Base-by-base conservation (phyloP, 805 yeast species). In the Cyberlindnera veronae region DNA sequence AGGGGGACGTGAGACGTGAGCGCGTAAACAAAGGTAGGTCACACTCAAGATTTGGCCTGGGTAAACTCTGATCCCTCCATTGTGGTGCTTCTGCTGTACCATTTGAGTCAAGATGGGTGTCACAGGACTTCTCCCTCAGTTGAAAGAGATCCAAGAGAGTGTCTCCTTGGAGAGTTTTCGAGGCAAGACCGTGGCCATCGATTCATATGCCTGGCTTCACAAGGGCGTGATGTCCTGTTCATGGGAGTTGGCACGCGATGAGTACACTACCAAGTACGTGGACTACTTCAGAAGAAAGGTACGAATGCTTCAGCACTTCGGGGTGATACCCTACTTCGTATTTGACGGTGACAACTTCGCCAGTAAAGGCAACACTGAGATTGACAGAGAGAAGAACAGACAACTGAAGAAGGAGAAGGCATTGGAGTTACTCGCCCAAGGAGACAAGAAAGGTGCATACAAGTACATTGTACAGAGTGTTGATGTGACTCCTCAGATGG, bases 181-280 rank as follows among this genome's bases (percentile, higher is more conserved):
- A 12, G 96, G 96, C 1, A 71, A 81, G 53, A 79, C 84, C 0
- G 64, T 90, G 31, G 99, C 95, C 0, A 81, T 93, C n/a, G 99
- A 93, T 58, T 90, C 95, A 0, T 93, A 88, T 56, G 89, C 96
- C 1, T 93, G 99, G 99, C 74, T 93, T 5, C 99, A 93, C 62
- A 76, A 86, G 48, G 90, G 93, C 5, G 80, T 86, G 3, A 74
- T 81, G 36, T 68, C 87, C 14, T 90, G 98, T 62, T 84, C 97
- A 0, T 77, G 74, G 62, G 96, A 93, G 36, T 65, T 93, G 34
- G 87, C 88, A 8, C 67, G 75, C 37, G 85, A 77, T 10, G 61
- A 64, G 36, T 87, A 89, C 1, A 87, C 98, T 0, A 68, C 71
- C n/a, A 72, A 77, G 54, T 85, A 84, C 57, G 61, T 91, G 28